phyloP scores from a whole-genome alignment of 2,329 filamentous ascomycete genomes.

The Alternaria hordeiaustralica region DNA sequence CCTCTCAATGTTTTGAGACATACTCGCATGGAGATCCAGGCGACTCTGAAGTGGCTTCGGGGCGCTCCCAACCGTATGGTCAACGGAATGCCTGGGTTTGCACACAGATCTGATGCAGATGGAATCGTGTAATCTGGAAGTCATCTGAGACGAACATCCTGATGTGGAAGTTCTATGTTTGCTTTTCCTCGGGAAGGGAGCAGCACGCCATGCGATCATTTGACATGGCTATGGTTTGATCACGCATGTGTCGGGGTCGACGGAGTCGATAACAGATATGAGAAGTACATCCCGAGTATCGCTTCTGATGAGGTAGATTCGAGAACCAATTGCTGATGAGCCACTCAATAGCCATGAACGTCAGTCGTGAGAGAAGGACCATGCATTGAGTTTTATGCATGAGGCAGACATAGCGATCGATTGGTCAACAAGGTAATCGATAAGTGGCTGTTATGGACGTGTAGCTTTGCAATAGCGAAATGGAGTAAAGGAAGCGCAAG shows the following conservation, averaged over 20 bases:
- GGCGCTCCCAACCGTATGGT: slow-evolving; percentile 22
- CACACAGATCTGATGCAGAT: slow-evolving; percentile 20
- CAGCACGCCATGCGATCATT: not conserved
- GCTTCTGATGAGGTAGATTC: not conserved
- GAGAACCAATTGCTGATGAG: not conserved
- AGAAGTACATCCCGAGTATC: not conserved
- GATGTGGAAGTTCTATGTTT: not conserved
- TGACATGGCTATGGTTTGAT: not conserved
- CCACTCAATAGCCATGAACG: not conserved
- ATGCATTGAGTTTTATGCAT: not conserved
- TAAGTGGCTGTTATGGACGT: slow-evolving; percentile 6
- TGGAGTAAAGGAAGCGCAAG: slow-evolving; percentile 20
- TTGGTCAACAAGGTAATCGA: not conserved
- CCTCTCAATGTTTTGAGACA: slow-evolving; percentile 25
- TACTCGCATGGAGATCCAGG: slow-evolving; percentile 15
- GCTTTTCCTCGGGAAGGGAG: not conserved
- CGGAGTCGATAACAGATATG: not conserved
- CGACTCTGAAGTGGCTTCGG: slow-evolving; percentile 14
- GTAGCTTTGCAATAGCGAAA: slow-evolving; percentile 8
- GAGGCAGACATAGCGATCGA: not conserved
- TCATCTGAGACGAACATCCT: slow-evolving; percentile 17
- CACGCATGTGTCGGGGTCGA: not conserved
- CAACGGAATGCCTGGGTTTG: slow-evolving; percentile 14
- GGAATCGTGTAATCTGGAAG: slow-evolving; percentile 13
- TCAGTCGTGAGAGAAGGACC: not conserved